Evolutionary conservation across 805 yeast species (phyloP).

Genomic region (Pichia manshurica): DNA sequence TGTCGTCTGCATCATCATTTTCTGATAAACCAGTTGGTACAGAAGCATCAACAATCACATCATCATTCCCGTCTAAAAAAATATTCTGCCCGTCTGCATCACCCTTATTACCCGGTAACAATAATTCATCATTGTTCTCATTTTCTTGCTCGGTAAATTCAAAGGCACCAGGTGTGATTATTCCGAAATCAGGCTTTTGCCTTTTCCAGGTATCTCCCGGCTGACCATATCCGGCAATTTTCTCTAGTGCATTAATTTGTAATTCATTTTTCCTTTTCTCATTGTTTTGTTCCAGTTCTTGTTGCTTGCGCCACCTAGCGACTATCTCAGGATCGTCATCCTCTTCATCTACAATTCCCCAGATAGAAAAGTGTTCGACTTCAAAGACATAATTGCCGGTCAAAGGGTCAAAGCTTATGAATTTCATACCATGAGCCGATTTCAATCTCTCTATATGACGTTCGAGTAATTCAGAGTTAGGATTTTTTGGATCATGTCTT

Average conservation of each 20-base stretch:
- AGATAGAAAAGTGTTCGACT: slow-evolving; percentile 87
- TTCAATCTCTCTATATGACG: slow-evolving; percentile 46
- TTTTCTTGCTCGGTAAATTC: not conserved
- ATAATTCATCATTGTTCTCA: slow-evolving; percentile 9
- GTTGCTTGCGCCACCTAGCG: slow-evolving; percentile 27
- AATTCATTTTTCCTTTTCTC: slow-evolving; percentile 19
- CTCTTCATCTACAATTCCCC: slow-evolving; percentile 79
- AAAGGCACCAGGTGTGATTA: slow-evolving; percentile 30
- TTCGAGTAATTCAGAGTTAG: slow-evolving; percentile 24
- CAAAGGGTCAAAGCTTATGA: slow-evolving; percentile 71
- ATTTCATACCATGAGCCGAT: slow-evolving; percentile 63
- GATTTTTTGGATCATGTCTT: slow-evolving; percentile 31
- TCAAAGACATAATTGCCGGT: slow-evolving; percentile 72
- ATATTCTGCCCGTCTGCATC: slow-evolving; percentile 10
- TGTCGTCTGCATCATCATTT: slow-evolving; percentile 8
- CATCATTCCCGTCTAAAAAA: not conserved
- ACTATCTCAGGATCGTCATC: slow-evolving; percentile 46
- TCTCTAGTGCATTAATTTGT: slow-evolving; percentile 20
- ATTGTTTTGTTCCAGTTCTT: slow-evolving; percentile 16
- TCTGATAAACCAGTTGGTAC: slow-evolving; percentile 3
- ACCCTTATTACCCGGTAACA: slow-evolving; percentile 3
- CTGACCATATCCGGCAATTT: slow-evolving; percentile 17
- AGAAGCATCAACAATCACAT: slow-evolving; percentile 7
- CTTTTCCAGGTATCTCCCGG: slow-evolving; percentile 24
- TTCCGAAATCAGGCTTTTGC: slow-evolving; percentile 18